Conservation (phyloP, 129 eudicot genomes). For the Centella asiatica region DNA sequence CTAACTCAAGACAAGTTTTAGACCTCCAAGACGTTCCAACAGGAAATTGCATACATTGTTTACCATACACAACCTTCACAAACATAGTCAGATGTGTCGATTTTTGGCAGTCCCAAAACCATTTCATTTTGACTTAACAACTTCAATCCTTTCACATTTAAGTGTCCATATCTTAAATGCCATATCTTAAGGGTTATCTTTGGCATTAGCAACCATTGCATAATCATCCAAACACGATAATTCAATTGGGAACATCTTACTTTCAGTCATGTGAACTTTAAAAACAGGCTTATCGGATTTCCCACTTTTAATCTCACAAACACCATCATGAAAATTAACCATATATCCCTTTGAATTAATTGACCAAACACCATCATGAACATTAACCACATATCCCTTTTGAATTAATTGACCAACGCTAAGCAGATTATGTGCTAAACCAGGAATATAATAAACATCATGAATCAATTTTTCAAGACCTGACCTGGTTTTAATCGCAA, state of each 20-base stretch:
- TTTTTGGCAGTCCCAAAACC: neutral
- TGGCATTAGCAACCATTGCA: neutral
- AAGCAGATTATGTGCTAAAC: neutral
- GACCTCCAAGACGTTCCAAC: neutral
- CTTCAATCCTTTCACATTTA: neutral
- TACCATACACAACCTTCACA: neutral
- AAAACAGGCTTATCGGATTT: neutral
- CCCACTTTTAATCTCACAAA: neutral
- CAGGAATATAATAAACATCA: constrained; percentile 2
- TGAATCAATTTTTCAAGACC: neutral
- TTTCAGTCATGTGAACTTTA: neutral
- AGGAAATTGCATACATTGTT: neutral
- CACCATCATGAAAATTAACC: neutral
- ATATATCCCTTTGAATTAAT: neutral
- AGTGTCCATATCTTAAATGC: neutral
- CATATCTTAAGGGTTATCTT: neutral
- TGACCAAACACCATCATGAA: neutral
- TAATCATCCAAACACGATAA: neutral
- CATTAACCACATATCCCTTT: neutral
- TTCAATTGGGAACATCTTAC: neutral
- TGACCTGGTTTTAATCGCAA: neutral
- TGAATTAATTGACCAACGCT: neutral
- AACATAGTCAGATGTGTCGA: neutral
- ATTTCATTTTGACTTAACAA: neutral
- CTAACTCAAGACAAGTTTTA: neutral